Base-by-base conservation (phyloP, 306 rosid species). In the Prunus fruticosa region DNA sequence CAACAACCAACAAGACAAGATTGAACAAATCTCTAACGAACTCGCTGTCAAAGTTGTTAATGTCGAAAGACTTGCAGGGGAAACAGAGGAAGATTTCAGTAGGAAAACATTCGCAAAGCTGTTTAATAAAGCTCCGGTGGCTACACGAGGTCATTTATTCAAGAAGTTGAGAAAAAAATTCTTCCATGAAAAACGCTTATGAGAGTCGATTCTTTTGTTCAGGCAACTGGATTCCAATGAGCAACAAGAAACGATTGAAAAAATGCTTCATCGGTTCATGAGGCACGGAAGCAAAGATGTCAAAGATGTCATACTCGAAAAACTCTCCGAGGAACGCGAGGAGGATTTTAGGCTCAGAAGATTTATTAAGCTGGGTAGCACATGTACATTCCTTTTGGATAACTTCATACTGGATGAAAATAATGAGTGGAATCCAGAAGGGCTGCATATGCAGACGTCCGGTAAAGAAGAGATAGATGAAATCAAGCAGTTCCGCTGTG, bases 291-390 rank as follows among this genome's bases (percentile, higher is more conserved):
- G 15, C 22, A 7, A 22, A 8, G 28, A 34, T 13, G 11, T 10
- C 45, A 13, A 70, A 52, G 43, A 25, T 69, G 19, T 30, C 62
- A 69, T 69, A 28, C 4, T 28, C 2, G 47, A 51, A 47, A 69
- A 28, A 19, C 1, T 51, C 2, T 0, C 5, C 1, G 19, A 18
- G 1, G 28, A 10, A 32, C 28, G 11, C 8, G 62, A 51, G 25
- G 28, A 70, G 62, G 60, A 49, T 49, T 70, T 51, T 16, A 11
- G 46, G 47, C 30, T 70, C 38, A 70, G 74, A 19, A 70, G 49
- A 30, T 70, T 51, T 30, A 28, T 28, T 6, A 70, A 10, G 18
- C 41, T 50, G 11, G 18, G 2, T 5, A 11, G 13, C 23, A 6
- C 49, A 50, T 18, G 11, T 22, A 0, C 4, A 5, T 8, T 16